Evolutionary conservation across 1,284 basidiomycete species (phyloP).

Genomic region (Naganishia sp.): DNA sequence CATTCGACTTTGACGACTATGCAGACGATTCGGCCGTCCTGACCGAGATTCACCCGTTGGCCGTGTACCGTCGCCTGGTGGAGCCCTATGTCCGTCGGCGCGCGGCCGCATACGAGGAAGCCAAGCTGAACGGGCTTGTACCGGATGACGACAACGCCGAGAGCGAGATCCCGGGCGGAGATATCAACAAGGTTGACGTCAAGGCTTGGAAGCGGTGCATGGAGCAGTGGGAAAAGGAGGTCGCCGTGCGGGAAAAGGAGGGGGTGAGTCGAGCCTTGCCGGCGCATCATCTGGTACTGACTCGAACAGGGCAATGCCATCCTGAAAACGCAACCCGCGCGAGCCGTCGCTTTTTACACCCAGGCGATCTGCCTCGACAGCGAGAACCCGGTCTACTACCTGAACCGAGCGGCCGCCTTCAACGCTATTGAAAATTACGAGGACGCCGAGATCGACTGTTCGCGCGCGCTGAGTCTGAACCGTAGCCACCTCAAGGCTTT

Average conservation of each 20-base stretch:
- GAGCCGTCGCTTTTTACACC: conserved; percentile 50
- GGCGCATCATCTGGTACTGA: background rate
- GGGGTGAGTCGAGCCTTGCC: conserved; percentile 37
- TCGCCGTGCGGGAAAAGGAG: conserved; percentile 51
- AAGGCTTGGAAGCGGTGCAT: conserved; percentile 51
- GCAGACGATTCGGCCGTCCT: conserved; percentile 47
- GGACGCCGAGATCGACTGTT: conserved; percentile 51
- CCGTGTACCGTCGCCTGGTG: conserved; percentile 50
- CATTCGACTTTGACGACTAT: conserved; percentile 51
- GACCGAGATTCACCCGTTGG: conserved; percentile 49
- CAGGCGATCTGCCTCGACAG: conserved; percentile 53
- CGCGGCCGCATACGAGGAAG: conserved; percentile 29
- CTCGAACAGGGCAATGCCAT: conserved; percentile 47
- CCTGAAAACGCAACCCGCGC: conserved; percentile 43
- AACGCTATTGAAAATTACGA: conserved; percentile 48
- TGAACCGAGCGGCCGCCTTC: conserved; percentile 52
- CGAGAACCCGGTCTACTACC: conserved; percentile 54
- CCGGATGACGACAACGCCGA: conserved; percentile 14
- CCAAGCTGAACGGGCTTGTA: conserved; percentile 12
- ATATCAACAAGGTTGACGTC: conserved; percentile 34
- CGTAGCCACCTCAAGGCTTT: conserved; percentile 53
- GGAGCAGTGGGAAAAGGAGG: conserved; percentile 54
- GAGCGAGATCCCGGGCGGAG: conserved; percentile 10
- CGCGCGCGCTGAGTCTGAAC: conserved; percentile 47
- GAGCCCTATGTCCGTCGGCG: conserved; percentile 44